These are phyloP conservation scores for Zalaria sp. DNA, from an alignment of 2,329 filamentous ascomycete genomes.

Conservation along the genomic window DNA sequence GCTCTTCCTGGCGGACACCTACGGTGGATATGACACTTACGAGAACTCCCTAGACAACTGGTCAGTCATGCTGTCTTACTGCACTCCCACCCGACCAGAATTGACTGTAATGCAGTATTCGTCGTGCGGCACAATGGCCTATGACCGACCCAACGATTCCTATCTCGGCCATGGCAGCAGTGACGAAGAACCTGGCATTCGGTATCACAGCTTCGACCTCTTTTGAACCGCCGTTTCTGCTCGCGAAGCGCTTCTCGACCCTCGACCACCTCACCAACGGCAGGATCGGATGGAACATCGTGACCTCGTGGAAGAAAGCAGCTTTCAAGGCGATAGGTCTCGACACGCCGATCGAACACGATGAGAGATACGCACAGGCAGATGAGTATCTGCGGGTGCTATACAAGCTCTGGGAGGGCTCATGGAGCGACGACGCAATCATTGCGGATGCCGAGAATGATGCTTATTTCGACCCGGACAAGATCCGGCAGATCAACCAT, in stretches of 20 bases:
- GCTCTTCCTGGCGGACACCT: slow-evolving; percentile 52
- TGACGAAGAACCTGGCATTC: slow-evolving; percentile 49
- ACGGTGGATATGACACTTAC: slow-evolving; percentile 50
- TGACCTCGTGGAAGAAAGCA: slow-evolving; percentile 48
- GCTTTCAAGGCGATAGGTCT: slow-evolving; percentile 50
- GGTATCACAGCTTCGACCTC: slow-evolving; percentile 50
- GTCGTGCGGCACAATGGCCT: slow-evolving; percentile 49
- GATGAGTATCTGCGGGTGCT: slow-evolving; percentile 48
- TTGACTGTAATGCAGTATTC: slow-evolving; percentile 28
- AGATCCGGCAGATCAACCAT: slow-evolving; percentile 47
- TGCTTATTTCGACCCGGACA: slow-evolving; percentile 43
- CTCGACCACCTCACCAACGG: slow-evolving; percentile 49
- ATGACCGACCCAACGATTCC: slow-evolving; percentile 51
- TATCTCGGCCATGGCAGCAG: slow-evolving; percentile 51
- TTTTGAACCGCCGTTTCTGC: slow-evolving; percentile 47
- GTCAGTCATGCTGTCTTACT: too few species aligned
- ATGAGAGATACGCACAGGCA: slow-evolving; percentile 46
- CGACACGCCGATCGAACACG: slow-evolving; percentile 44
- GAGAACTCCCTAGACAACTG: slow-evolving; percentile 43
- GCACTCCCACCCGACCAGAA: too few species aligned
- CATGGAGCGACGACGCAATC: slow-evolving; percentile 42
- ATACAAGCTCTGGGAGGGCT: slow-evolving; percentile 47
- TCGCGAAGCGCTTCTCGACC: slow-evolving; percentile 49
- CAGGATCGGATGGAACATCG: slow-evolving; percentile 53
- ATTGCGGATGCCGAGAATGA: slow-evolving; percentile 38